Evolutionary conservation across 371 early-diverging fungal species (phyloP), one percentile per base, ranked within the genome.

Genomic region (Mucor plumbeus): DNA sequence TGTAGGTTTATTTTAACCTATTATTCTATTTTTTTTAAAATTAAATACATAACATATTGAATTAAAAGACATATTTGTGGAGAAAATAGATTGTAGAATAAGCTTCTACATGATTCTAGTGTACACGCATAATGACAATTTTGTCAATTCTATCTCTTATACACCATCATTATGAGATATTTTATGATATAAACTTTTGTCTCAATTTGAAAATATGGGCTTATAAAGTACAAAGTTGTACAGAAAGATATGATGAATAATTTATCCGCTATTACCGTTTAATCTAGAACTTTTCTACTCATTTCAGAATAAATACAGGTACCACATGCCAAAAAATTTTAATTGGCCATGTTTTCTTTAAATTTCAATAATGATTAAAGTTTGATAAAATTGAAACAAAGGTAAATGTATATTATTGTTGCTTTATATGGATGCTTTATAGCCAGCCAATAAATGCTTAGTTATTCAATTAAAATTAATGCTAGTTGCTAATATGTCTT

Each of bases 171-270:
- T n/a, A 44, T 44, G 44, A 44, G n/a, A 7, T 44, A 17, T 44
- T 15, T 17, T 17, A 44, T 44, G 7, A 17, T 17, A 17, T 44
- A 44, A 6, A 17, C 44, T 7, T 17, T 17, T n/a, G n/a, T 44
- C 44, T 44, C 44, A 44, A 17, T 44, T 17, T 44, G 44, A 17
- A 44, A 17, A 44, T 44, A 44, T 17, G 17, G 5, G 44, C 5
- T 44, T n/a, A 44, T 44, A 17, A 44, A 17, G 50, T 50, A 26
- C 50, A 21, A 26, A 26, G 50, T 50, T 26, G 50, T 26, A 50
- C 50, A 50, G 50, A 50, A 10, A 50, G 10, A 50, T 50, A 50
- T 50, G 50, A 50, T 21, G 50, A 50, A 50, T 50, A 11, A 50
- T 50, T 50, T 50, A 21, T 21, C 50, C 50, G 38, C 11, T 38